A percentile compares a stretch with the other conserved stretches of the same genome.
Evolutionary conservation across 305 asterid genomes (phyloP).

Genomic region (Fraxinus baroniana): DNA sequence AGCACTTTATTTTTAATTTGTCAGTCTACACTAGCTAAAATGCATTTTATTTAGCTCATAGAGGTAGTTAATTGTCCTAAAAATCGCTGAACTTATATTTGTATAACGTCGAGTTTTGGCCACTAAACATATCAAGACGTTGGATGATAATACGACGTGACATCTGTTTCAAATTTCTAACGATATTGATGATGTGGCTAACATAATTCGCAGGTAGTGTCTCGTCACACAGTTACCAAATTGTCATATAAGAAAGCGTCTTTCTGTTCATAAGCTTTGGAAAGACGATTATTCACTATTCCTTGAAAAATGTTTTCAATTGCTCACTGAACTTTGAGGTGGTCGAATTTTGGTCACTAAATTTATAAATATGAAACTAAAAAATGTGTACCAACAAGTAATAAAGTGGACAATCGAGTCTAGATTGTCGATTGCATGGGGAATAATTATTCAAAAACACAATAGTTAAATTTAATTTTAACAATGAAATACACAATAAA

Average conservation of each 20-base stretch:
- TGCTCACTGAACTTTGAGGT: neutral
- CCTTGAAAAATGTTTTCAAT: neutral
- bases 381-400: too few relatives aligned
- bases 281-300: neutral
- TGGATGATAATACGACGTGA: neutral
- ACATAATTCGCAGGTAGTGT: neutral
- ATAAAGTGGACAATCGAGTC: neutral
- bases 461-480: too few relatives aligned
- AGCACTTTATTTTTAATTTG: neutral
- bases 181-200: neutral
- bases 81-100: neutral
- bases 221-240: neutral
- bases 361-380: too few relatives aligned
- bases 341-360: neutral
- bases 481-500: neutral
- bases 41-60: neutral
- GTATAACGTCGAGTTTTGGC: neutral
- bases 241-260: neutral
- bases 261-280: neutral
- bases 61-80: neutral
- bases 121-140: neutral
- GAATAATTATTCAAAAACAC: neutral
- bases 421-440: neutral
- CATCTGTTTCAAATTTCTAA: neutral
- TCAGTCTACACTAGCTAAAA: neutral